A percentile compares a stretch with the other conserved stretches of the same genome.
phyloP scores from a whole-genome alignment of 306 rosid genomes.

The Cicer judaicum region DNA sequence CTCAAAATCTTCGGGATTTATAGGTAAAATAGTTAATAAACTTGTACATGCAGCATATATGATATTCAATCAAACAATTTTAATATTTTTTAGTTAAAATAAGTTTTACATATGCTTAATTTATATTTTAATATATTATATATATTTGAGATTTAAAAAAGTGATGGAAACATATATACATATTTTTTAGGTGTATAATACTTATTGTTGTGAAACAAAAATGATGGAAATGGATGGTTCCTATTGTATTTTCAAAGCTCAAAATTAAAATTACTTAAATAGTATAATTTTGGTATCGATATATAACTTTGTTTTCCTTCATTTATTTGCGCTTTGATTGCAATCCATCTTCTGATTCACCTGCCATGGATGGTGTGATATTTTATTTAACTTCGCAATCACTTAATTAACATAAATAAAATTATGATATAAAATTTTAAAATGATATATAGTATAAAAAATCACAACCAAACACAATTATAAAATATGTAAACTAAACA shows the following conservation, averaged over 20 bases:
- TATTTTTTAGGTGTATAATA: background rate
- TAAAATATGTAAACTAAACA: background rate
- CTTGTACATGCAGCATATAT: no score
- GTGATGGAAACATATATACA: no score
- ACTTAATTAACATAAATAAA: no score
- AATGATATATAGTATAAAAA: background rate
- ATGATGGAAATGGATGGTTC: background rate
- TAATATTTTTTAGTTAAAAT: no score
- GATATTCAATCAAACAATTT: no score
- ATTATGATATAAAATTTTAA: no score
- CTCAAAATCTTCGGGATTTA: no score
- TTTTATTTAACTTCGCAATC: background rate
- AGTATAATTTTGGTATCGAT: background rate
- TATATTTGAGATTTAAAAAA: no score
- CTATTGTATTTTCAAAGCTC: background rate
- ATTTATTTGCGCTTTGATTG: background rate
- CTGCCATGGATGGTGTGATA: background rate
- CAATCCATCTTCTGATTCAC: background rate
- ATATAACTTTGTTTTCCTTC: background rate
- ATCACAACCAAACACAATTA: background rate
- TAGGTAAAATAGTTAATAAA: no score
- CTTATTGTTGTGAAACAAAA: background rate
- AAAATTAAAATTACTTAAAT: background rate
- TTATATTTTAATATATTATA: no score
- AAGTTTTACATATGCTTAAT: no score